Base-by-base conservation (phyloP, 345 rosid genomes). In the Acer yangbiense region DNA sequence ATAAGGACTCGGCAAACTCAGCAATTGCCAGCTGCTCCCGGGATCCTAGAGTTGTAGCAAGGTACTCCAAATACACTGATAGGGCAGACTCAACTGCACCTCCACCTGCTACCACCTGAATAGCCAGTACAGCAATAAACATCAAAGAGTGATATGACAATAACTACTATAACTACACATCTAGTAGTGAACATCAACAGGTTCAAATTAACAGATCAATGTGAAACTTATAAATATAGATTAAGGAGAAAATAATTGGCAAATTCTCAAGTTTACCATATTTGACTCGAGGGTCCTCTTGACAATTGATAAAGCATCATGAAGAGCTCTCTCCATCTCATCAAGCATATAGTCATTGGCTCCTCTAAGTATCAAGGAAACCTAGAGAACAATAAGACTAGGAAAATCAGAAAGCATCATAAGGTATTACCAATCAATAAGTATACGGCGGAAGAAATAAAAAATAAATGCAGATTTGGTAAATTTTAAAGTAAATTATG, bases 341-440 rank as follows among this genome's bases (percentile, higher is more conserved):
- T 97, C 99, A 71, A 94, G 97, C 98, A 97, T 97, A 85, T 87
- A 94, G 83, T 94, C 98, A 78, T 97, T 97, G 63, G 98, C 99
- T 71, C 98, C 98, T 85, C 98, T 88, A 68, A 97, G 93, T 77
- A 97, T 89, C 85, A 97, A 77, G 57, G 99, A 97, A 54, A 97
- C 99, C 99, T 97, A 52, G 21, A 70, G 72, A 74, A 78, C 2
- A 81, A 65, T 16, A 57, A 75, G 71, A 62, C 11, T 13, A 77
- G 43, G 58, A 58, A 23, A 23, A 69, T 55, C 69, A 78, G 16
- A 21, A 17, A n/a, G 23, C 4, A 50, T 69, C 65, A 52, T 16
- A 44, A 12, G 18, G 67, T 9, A 65, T 65, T 2, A n/a, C 0
- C 55, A 21, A 69, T 74, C 55, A 57, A 69, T 13, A 61, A 10